Base-by-base conservation (phyloP, 805 yeast genomes). In the Clavispora fructus region DNA sequence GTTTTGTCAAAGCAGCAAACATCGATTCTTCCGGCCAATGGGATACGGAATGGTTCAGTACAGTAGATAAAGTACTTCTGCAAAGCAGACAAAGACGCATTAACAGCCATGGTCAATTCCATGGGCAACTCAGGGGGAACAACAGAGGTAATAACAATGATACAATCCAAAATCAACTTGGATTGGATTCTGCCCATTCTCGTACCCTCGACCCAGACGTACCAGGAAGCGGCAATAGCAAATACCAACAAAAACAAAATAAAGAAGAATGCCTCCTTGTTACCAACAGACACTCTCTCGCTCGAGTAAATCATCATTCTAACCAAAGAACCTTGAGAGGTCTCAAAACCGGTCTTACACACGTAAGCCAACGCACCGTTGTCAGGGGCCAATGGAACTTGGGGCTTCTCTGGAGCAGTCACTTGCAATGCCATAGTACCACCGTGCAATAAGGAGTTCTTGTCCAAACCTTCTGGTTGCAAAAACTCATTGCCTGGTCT, bases 61-160 rank as follows among this genome's bases (percentile, higher is more conserved):
- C 99, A 94, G 73, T 86, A 94, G 52, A 94, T 84, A 64, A 84
- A 91, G 64, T 77, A 84, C 67, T 94, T 94, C 57, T 86, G 82
- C 54, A 94, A 76, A 3, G 97, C 90, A 48, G 90, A 81, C 64
- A 94, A 75, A 7, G 98, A 91, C 33, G 87, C 78, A 68, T 94
- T 94, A 35, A 94, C 99, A 49, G 99, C 98, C 92, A 94, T 85
- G 12, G 99, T 94, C 58, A 94, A 78, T 73, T 94, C 99, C 98
- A 94, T 94, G 48, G 99, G 99, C 56, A 94, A 78, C 71, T 94
- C 99, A 38, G 99, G 99, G 32, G 99, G 99, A 35, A 94, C 99
- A 53, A 94, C 99, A 42, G 98, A 91, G 16, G 99, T 94, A 58
- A 94, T 80, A 57, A 94, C 95, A 61, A 94, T 79, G 54, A 94